Percentiles rank a stretch among this genome's conserved stretches.
These are phyloP conservation scores for Solanum aculeatissimum DNA, from an alignment of 305 asterid species.

Conservation along the genomic window DNA sequence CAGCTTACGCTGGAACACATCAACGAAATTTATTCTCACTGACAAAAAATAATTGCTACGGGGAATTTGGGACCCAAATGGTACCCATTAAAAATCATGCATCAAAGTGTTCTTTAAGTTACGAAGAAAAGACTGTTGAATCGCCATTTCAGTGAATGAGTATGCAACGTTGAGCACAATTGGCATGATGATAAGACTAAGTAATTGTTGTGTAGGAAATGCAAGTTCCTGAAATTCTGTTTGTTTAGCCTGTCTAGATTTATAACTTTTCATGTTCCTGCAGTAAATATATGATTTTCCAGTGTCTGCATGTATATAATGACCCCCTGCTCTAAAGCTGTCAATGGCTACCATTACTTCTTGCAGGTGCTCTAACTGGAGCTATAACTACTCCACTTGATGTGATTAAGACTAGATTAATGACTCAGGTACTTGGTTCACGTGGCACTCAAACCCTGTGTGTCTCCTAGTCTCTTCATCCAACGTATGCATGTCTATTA, in stretches of 20 bases:
- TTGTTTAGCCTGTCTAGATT: not conserved
- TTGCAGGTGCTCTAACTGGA: constrained; percentile 86
- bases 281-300: not conserved
- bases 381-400: constrained; percentile 97
- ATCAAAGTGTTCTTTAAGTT: not conserved
- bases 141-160: not conserved
- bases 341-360: not conserved
- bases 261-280: not conserved
- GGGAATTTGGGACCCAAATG: not conserved
- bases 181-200: not conserved
- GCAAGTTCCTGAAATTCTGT: not conserved
- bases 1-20: not conserved
- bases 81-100: not conserved
- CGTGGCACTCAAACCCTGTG: not conserved
- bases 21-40: not conserved
- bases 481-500: not conserved
- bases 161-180: not conserved
- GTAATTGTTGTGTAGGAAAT: not conserved
- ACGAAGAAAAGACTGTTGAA: not conserved
- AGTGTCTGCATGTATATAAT: not conserved
- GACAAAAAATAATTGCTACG: not conserved
- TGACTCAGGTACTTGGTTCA: constrained; percentile 61
- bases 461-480: not conserved
- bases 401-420: constrained; percentile 91
- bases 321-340: not conserved